A percentile compares a stretch with the other conserved stretches of the same genome.
phyloP scores from a whole-genome alignment of 1,284 basidiomycete species.

The Pseudozyma sp. region DNA sequence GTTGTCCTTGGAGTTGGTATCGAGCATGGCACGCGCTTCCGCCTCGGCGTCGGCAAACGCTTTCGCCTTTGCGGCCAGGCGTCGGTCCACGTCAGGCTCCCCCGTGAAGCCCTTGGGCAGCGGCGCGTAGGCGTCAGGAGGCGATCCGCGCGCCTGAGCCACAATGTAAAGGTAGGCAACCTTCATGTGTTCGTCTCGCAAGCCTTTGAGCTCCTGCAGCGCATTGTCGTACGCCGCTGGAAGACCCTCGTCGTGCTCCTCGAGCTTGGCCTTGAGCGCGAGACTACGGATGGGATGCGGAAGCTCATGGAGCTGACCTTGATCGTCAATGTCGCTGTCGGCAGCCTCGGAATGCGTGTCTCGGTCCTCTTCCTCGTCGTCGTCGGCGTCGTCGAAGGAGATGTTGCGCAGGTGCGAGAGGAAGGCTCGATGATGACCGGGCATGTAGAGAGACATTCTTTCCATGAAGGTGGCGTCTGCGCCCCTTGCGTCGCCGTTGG shows the following conservation, averaged over 20 bases:
- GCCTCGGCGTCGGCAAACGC: slow-evolving; percentile 20
- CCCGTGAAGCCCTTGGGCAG: slow-evolving; percentile 49
- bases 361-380: not conserved
- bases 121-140: slow-evolving; percentile 52
- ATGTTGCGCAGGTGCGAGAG: slow-evolving; percentile 77
- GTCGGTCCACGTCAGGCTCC: slow-evolving; percentile 21
- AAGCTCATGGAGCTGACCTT: slow-evolving; percentile 4
- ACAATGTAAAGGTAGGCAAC: slow-evolving; percentile 82
- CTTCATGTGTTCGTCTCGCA: slow-evolving; percentile 87
- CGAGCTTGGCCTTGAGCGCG: slow-evolving; percentile 42
- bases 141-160: slow-evolving; percentile 53
- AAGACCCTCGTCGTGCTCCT: slow-evolving; percentile 46
- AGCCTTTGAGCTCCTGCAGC: slow-evolving; percentile 79
- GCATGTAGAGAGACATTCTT: slow-evolving; percentile 59
- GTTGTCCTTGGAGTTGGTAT: slow-evolving; percentile 28
- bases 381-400: slow-evolving; percentile 43
- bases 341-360: not conserved
- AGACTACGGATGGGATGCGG: slow-evolving; percentile 59
- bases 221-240: slow-evolving; percentile 76
- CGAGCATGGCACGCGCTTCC: slow-evolving; percentile 30
- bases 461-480: slow-evolving; percentile 65
- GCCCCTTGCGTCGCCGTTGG: slow-evolving; percentile 19
- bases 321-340: slow-evolving; percentile 1
- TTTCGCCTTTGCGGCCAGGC: slow-evolving; percentile 22
- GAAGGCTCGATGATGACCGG: slow-evolving; percentile 80